Evolutionary conservation across 306 rosid species (phyloP).

Genomic region (Styphnolobium japonicum): DNA sequence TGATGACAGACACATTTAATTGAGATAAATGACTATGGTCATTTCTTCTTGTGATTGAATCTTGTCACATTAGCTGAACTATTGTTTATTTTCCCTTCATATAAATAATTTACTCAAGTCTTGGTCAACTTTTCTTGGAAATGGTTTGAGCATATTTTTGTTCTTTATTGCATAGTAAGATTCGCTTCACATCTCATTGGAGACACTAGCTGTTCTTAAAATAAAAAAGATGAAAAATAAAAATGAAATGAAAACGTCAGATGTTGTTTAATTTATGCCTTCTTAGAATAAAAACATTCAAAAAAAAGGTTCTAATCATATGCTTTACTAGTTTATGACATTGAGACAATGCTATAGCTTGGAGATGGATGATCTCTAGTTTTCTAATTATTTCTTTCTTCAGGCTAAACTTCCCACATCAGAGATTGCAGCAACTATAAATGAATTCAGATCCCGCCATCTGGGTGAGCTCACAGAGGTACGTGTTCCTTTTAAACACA

Average conservation of each 20-base stretch:
- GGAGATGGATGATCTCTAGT: slow-evolving; percentile 7
- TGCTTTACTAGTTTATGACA: slow-evolving; percentile 6
- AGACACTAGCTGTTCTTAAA: not conserved
- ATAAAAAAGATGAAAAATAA: not conserved
- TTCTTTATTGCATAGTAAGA: not conserved
- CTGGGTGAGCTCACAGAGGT: slow-evolving; percentile 97
- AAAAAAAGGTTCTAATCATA: not conserved
- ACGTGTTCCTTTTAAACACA: not conserved
- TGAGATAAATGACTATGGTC: not conserved
- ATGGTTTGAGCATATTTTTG: not conserved
- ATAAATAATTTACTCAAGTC: not conserved
- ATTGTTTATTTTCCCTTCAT: not conserved
- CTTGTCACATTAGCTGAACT: slow-evolving; percentile 7
- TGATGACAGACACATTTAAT: not conserved
- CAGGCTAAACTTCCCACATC: slow-evolving; percentile 94
- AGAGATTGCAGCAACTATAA: slow-evolving; percentile 92
- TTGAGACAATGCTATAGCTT: slow-evolving; percentile 1
- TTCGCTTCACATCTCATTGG: slow-evolving; percentile 7
- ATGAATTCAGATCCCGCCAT: slow-evolving; percentile 92
- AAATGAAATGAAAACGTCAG: slow-evolving; percentile 13
- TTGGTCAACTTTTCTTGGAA: not conserved
- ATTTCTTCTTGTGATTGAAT: not conserved
- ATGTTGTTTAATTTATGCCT: not conserved
- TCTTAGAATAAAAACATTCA: not conserved
- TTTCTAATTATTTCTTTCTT: slow-evolving; percentile 22